Percentiles rank a stretch among this genome's conserved stretches.
phyloP scores from a whole-genome alignment of 768 basidiomycete genomes.

The Boletus huronensis region DNA sequence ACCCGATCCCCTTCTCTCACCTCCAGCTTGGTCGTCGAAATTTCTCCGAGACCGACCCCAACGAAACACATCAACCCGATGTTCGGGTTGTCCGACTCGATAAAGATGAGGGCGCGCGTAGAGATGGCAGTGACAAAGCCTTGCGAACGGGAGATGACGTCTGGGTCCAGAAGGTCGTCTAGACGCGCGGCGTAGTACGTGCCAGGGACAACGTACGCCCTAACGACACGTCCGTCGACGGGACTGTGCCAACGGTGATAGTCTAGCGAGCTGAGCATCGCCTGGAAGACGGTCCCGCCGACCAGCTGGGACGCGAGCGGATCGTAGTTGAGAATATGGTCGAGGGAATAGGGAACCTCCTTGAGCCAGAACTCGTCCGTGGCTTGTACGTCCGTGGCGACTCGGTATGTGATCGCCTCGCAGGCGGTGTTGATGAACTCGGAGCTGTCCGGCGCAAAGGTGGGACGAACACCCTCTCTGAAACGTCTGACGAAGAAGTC shows the following conservation, averaged over 20 bases:
- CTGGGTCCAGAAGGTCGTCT: constrained; percentile 18
- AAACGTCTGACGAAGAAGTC: constrained; percentile 52
- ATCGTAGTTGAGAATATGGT: constrained; percentile 49
- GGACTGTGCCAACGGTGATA: constrained; percentile 69
- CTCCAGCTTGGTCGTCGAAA: not conserved
- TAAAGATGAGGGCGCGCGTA: not conserved
- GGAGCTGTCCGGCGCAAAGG: constrained; percentile 26
- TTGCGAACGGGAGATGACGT: not conserved
- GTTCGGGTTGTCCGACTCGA: not conserved
- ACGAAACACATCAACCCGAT: not conserved
- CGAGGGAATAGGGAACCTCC: constrained; percentile 56
- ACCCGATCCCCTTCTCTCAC: not conserved
- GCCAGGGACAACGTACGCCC: constrained; percentile 44
- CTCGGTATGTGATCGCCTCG: constrained; percentile 49
- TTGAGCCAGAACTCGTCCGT: constrained; percentile 59
- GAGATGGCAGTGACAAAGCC: not conserved
- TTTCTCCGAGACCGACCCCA: not conserved
- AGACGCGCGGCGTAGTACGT: constrained; percentile 46
- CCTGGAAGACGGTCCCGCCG: constrained; percentile 54
- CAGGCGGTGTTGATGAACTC: constrained; percentile 48
- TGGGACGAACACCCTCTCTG: constrained; percentile 39
- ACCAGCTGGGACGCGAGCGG: constrained; percentile 39
- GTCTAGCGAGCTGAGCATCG: constrained; percentile 49
- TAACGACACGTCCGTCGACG: constrained; percentile 42
- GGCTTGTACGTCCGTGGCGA: constrained; percentile 37